A percentile compares a stretch with the other conserved stretches of the same genome.
Conservation (phyloP, 441 rosid genomes). For the Brassica balearica region DNA sequence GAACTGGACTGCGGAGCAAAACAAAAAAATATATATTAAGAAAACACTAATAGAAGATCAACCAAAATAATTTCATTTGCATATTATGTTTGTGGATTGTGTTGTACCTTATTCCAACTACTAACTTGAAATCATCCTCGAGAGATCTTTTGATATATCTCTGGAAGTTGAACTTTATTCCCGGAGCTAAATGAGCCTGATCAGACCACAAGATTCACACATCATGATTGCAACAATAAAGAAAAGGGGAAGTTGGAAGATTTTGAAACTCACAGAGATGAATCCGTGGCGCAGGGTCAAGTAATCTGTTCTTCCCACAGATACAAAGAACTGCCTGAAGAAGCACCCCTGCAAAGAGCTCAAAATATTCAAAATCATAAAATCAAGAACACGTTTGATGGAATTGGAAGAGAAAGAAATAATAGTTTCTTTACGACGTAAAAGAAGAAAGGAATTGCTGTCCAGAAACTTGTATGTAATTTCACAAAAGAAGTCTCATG, state of each 20-base stretch:
- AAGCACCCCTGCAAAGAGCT: conserved; percentile 69
- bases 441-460: conserved; percentile 76
- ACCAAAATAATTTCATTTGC: neutral
- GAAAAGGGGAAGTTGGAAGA: neutral
- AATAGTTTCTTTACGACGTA: conserved; percentile 61
- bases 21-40: neutral
- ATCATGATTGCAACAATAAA: neutral
- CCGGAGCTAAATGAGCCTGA: conserved; percentile 70
- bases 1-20: conserved; percentile 64
- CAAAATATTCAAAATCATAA: neutral
- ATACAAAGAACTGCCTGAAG: conserved; percentile 88
- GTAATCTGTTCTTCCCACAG: conserved; percentile 81
- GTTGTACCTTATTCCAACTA: conserved; percentile 67
- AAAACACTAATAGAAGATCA: neutral
- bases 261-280: conserved; percentile 66
- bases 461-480: conserved; percentile 88
- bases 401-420: conserved; percentile 16
- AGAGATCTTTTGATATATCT: conserved; percentile 72
- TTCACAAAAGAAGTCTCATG: conserved; percentile 92
- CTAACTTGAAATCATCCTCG: conserved; percentile 64
- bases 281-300: conserved; percentile 88
- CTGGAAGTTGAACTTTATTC: conserved; percentile 67
- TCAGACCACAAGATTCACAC: neutral
- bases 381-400: conserved; percentile 17
- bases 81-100: neutral